Evolutionary conservation across 306 rosid genomes (phyloP).

Genomic region (Pyrus pyrifolia): DNA sequence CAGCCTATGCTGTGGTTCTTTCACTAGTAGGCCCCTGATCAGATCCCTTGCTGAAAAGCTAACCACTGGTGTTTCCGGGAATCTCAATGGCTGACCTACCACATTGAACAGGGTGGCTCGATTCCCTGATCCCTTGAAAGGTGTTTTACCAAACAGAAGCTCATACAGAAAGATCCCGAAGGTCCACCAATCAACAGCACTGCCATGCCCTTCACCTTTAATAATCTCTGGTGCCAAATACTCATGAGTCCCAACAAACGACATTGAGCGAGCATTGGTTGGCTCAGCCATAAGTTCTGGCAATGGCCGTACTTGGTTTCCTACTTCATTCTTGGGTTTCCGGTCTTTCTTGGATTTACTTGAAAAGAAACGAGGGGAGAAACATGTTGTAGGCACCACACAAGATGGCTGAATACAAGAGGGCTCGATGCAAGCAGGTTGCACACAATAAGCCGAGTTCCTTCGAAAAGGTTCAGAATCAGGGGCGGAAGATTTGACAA

Average conservation of each 20-base stretch:
- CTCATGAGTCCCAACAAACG: constrained; percentile 55
- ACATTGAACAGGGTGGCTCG: constrained; percentile 45
- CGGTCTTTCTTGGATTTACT: constrained; percentile 40
- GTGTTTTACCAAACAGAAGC: constrained; percentile 51
- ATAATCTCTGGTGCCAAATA: constrained; percentile 54
- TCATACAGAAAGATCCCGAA: constrained; percentile 53
- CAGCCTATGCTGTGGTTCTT: constrained; percentile 46
- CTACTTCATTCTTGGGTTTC: constrained; percentile 44
- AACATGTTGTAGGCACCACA: constrained; percentile 45
- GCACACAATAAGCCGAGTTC: constrained; percentile 39
- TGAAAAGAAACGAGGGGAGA: constrained; percentile 44
- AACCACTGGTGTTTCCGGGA: constrained; percentile 38
- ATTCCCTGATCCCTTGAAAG: constrained; percentile 54
- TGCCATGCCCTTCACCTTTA: constrained; percentile 55
- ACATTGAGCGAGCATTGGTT: constrained; percentile 56
- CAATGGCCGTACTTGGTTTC: constrained; percentile 47
- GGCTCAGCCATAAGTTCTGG: constrained; percentile 55
- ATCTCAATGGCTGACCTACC: constrained; percentile 47
- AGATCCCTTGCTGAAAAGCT: constrained; percentile 45
- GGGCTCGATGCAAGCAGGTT: constrained; percentile 49
- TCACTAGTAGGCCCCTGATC: constrained; percentile 41
- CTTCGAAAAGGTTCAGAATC: constrained; percentile 32
- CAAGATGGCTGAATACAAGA: constrained; percentile 52
- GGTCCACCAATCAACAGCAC: constrained; percentile 64
- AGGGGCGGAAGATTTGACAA: constrained; percentile 33